Evolutionary conservation across 2,329 filamentous ascomycete species (phyloP).

Genomic region (Microcyclospora tardicrescens): DNA sequence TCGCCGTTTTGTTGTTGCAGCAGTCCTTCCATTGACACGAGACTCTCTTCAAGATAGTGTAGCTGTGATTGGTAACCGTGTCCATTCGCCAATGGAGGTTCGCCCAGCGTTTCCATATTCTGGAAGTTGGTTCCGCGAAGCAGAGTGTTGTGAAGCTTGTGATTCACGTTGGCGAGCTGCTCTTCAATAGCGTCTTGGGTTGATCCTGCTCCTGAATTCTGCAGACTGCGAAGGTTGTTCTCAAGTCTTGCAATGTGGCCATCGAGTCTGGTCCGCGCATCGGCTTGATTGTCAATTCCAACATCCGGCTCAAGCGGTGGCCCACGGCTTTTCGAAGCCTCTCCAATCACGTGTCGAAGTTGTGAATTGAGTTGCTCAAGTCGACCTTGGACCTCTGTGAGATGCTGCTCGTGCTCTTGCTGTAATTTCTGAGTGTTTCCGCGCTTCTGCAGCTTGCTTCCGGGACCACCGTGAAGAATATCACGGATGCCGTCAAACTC

Average conservation of each 20-base stretch:
- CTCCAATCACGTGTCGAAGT: conserved; percentile 17
- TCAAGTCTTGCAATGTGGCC: conserved; percentile 15
- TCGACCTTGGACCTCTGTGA: conserved; percentile 18
- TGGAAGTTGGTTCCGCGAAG: conserved; percentile 38
- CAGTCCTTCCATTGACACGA: conserved; percentile 28
- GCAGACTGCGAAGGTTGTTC: conserved; percentile 14
- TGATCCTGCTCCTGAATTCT: neutral
- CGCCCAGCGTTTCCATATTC: conserved; percentile 36
- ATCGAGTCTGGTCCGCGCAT: conserved; percentile 10
- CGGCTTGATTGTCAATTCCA: conserved; percentile 4
- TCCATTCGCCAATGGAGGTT: conserved; percentile 45
- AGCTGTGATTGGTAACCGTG: conserved; percentile 54
- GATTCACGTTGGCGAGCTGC: conserved; percentile 20
- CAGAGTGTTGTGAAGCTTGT: conserved; percentile 22
- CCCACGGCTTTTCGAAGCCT: conserved; percentile 17
- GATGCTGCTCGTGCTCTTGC: conserved; percentile 18
- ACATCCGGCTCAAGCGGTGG: conserved; percentile 11
- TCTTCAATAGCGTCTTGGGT: conserved; percentile 16
- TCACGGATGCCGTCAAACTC: conserved; percentile 41
- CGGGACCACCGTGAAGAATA: conserved; percentile 14
- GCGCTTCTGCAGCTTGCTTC: conserved; percentile 7
- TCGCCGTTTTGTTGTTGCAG: conserved; percentile 19
- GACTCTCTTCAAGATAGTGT: conserved; percentile 49
- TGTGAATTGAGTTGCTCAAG: conserved; percentile 22
- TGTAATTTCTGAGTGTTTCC: conserved; percentile 11